These are phyloP conservation scores for Sicyos edulis DNA, from an alignment of 306 rosid species.

Conservation along the genomic window DNA sequence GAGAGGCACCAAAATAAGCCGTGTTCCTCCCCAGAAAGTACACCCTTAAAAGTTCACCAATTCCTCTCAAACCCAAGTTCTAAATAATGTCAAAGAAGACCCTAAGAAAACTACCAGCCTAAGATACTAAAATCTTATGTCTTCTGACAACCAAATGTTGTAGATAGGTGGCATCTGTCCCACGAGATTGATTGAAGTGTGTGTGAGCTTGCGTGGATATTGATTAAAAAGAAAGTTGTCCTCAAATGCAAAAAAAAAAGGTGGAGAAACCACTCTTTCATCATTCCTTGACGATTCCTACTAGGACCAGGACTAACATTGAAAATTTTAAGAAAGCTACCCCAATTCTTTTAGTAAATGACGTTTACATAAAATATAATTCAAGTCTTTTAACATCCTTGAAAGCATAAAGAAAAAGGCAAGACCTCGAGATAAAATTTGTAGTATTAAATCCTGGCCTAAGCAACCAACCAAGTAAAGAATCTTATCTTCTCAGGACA, in stretches of 20 bases:
- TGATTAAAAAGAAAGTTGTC: too few relatives aligned
- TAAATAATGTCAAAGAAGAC: neutral
- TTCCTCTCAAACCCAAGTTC: neutral
- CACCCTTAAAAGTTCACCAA: neutral
- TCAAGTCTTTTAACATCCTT: neutral
- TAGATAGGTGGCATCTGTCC: too few relatives aligned
- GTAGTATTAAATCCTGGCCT: neutral
- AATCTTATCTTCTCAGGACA: neutral
- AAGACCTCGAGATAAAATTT: neutral
- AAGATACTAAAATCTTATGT: too few relatives aligned
- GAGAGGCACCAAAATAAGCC: neutral
- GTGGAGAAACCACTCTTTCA: neutral
- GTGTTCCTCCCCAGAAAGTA: neutral
- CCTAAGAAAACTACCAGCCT: neutral
- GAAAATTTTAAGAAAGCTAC: neutral
- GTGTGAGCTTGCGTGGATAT: neutral
- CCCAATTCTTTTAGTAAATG: neutral
- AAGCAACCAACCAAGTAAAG: neutral
- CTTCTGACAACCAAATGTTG: too few relatives aligned
- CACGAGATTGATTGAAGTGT: neutral
- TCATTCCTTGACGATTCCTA: neutral
- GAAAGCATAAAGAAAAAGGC: neutral
- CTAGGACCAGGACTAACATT: neutral
- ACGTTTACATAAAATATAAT: neutral
- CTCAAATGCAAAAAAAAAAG: too few relatives aligned